Percentiles rank a stretch among this genome's conserved stretches.
phyloP scores from a whole-genome alignment of 768 basidiomycete genomes.

The Calocybe cyanea region DNA sequence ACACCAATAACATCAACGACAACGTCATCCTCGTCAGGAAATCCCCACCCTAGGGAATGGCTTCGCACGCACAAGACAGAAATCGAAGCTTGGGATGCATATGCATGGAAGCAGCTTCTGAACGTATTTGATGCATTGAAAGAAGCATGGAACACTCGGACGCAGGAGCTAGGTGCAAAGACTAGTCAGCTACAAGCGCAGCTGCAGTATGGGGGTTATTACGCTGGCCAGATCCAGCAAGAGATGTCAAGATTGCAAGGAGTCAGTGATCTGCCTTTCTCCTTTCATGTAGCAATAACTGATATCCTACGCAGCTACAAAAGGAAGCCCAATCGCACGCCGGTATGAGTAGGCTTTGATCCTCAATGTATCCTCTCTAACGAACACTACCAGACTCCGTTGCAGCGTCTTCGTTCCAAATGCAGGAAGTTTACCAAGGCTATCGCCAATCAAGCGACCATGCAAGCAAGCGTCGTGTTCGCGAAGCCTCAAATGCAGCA shows the following conservation, averaged over 20 bases:
- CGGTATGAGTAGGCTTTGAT: slow-evolving; percentile 32
- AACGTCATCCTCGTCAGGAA: slow-evolving; percentile 29
- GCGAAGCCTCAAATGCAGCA: slow-evolving; percentile 77
- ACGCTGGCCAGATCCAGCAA: slow-evolving; percentile 44
- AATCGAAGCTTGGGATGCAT: slow-evolving; percentile 68
- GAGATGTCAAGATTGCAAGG: slow-evolving; percentile 57
- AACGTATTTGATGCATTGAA: slow-evolving; percentile 61
- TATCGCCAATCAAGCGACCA: slow-evolving; percentile 73
- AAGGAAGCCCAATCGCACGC: slow-evolving; percentile 53
- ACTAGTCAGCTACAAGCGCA: slow-evolving; percentile 43
- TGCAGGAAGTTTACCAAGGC: slow-evolving; percentile 67
- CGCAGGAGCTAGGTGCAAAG: slow-evolving; percentile 48
- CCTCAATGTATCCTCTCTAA: background rate
- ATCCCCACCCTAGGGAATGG: slow-evolving; percentile 65
- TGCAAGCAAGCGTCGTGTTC: slow-evolving; percentile 70
- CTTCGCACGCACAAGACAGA: slow-evolving; percentile 63
- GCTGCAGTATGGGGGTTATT: slow-evolving; percentile 42
- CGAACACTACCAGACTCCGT: slow-evolving; percentile 45
- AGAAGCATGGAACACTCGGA: slow-evolving; percentile 59
- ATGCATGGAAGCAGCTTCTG: slow-evolving; percentile 70
- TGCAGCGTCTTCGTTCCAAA: slow-evolving; percentile 69
- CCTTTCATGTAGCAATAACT: slow-evolving; percentile 1
- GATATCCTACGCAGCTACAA: slow-evolving; percentile 34
- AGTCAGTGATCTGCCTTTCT: slow-evolving; percentile 34
- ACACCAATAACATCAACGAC: slow-evolving; percentile 19